Conservation (phyloP, 225 moss, liverwort and hornwort species). For the Sphagnum contortum region DNA sequence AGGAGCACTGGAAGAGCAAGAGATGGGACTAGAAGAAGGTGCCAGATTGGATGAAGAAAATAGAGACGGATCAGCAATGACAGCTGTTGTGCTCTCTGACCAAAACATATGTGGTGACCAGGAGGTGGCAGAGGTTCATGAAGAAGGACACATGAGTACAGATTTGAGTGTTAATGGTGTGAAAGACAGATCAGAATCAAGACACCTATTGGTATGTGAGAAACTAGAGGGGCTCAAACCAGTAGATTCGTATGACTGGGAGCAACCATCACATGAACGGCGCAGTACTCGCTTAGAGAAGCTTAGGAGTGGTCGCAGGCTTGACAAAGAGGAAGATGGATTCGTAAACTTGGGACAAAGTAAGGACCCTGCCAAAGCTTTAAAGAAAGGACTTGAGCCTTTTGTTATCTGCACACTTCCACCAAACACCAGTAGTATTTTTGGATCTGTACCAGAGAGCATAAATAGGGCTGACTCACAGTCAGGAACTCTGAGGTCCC, state of each 20-base stretch:
- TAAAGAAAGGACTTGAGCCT: slow-evolving; percentile 67
- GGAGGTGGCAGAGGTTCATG: slow-evolving; percentile 12
- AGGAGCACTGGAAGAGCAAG: slow-evolving; percentile 20
- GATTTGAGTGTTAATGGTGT: slow-evolving; percentile 14
- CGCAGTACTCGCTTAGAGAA: slow-evolving; percentile 74
- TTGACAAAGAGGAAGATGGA: slow-evolving; percentile 65
- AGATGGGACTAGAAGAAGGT: slow-evolving; percentile 15
- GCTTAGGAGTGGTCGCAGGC: slow-evolving; percentile 66
- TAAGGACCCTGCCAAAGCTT: slow-evolving; percentile 52
- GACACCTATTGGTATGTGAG: slow-evolving; percentile 25
- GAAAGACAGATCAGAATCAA: slow-evolving; percentile 11
- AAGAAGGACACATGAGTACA: slow-evolving; percentile 29
- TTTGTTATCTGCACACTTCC: slow-evolving; percentile 30
- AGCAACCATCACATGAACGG: slow-evolving; percentile 64
- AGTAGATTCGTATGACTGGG: slow-evolving; percentile 45
- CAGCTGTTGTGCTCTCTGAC: slow-evolving; percentile 12
- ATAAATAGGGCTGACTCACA: slow-evolving; percentile 26
- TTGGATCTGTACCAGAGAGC: slow-evolving; percentile 14
- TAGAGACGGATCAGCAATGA: slow-evolving; percentile 25
- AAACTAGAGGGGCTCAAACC: slow-evolving; percentile 32
- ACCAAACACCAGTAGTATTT: slow-evolving; percentile 6
- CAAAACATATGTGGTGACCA: slow-evolving; percentile 8
- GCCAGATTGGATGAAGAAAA: background rate
- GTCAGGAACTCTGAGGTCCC: slow-evolving; percentile 18
- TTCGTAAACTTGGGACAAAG: slow-evolving; percentile 40